These are phyloP conservation scores for Oryza meridionalis DNA, from an alignment of 176 grass and related monocot genomes.

Conservation along the genomic window DNA sequence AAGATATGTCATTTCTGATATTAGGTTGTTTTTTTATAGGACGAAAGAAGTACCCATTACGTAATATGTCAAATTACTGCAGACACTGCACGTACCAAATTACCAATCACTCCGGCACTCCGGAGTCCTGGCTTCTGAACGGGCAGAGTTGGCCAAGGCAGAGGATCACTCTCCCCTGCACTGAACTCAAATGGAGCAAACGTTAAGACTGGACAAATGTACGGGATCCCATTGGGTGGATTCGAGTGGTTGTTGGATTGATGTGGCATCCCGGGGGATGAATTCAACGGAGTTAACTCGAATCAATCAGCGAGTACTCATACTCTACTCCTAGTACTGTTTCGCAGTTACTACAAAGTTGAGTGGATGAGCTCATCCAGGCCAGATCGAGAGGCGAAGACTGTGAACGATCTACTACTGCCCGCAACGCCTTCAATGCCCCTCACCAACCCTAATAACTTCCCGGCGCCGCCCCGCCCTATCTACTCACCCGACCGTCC, in stretches of 20 bases:
- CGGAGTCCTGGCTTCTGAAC: too few relatives aligned
- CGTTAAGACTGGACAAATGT: not conserved
- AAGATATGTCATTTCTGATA: too few relatives aligned
- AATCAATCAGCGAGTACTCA: not conserved
- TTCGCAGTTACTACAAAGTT: not conserved
- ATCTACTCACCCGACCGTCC: not conserved
- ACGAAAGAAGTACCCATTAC: too few relatives aligned
- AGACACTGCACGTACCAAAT: too few relatives aligned
- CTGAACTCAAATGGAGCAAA: conserved; percentile 14
- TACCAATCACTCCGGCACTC: not conserved
- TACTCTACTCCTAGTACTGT: not conserved
- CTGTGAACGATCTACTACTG: not conserved
- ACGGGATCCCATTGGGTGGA: not conserved
- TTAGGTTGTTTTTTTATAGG: too few relatives aligned
- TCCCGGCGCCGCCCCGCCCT: not conserved
- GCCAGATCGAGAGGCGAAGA: not conserved
- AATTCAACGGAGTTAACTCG: conserved; percentile 15
- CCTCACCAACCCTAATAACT: conserved; percentile 49
- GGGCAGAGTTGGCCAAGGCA: too few relatives aligned
- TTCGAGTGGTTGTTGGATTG: not conserved
- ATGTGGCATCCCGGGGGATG: not conserved
- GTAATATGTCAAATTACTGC: too few relatives aligned
- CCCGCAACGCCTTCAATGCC: conserved; percentile 56
- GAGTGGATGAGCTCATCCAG: not conserved
- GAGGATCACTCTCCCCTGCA: not conserved